Base-by-base conservation (phyloP, 2,329 filamentous ascomycete genomes). In the Phoma sp. region DNA sequence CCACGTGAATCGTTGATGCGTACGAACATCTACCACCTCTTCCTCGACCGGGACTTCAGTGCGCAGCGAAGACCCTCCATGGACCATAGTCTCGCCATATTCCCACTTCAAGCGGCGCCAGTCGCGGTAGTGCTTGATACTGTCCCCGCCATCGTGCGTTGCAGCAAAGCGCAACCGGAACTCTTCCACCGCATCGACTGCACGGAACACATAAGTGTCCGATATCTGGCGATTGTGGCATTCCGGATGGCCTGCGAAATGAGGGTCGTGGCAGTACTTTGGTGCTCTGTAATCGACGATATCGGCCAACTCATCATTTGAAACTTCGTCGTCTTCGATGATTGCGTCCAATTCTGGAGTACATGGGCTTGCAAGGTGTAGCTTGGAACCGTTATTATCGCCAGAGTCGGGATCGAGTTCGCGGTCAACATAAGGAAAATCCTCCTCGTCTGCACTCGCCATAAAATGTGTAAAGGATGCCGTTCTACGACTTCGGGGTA, bases 381-480 rank as follows among this genome's bases (percentile, higher is more conserved):
- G 4, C 17, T 39, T 27, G 8, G 29, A 13, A 10, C 35, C 38
- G 6, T 49, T 25, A 8, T 37, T 43, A 12, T 43, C 29, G 8
- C 45, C 46, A 2, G 45, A 49, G 4, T 48, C 43, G 1, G 43
- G 37, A n/a, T 55, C 46, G 19, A 50, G 39, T 13, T 57, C 57
- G 4, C 8, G 33, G n/a, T 45, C 51, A 5, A n/a, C 21, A 2
- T 21, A 21, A 1, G 44, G 45, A 12, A 49, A 40, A 15, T 21
- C 17, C 25, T 45, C 39, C 3, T 37, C 19, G n/a, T 29, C 25
- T 17, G 45, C 53, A 8, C 27, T 43, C 13, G 51, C 58, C 31
- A 58, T 59, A 15, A 48, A 15, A 4, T 25, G 29, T 12, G 55
- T 46, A 12, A 58, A 41, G 1, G 58, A 60, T n/a, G 38, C 22